A percentile compares a stretch with the other conserved stretches of the same genome.
phyloP scores from a whole-genome alignment of 169 alveolate genomes.

The Plasmodium yoelii region DNA sequence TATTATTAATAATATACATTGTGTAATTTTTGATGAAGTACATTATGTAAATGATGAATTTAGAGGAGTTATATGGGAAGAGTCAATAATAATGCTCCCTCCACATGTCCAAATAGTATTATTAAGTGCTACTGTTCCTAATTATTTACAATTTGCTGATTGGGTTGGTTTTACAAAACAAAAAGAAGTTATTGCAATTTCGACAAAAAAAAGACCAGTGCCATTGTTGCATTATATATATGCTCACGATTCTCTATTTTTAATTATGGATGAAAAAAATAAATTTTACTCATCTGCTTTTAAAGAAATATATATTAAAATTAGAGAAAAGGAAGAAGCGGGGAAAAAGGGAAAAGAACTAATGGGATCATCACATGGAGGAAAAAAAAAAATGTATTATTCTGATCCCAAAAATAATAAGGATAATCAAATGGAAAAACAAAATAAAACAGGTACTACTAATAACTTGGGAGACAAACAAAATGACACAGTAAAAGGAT shows the following conservation, averaged over 20 bases:
- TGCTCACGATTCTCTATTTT: slow-evolving; percentile 69
- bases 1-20: slow-evolving; percentile 92
- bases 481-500: slow-evolving; percentile 14
- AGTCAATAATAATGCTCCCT: slow-evolving; percentile 95
- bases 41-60: slow-evolving; percentile 97
- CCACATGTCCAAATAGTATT: slow-evolving; percentile 93
- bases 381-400: slow-evolving; percentile 4
- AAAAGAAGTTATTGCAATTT: slow-evolving; percentile 94
- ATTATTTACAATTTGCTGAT: slow-evolving; percentile 97
- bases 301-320: slow-evolving; percentile 76
- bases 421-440: neutral
- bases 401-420: slow-evolving; percentile 13
- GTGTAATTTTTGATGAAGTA: slow-evolving; percentile 99
- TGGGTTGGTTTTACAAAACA: slow-evolving; percentile 97
- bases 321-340: slow-evolving; percentile 78
- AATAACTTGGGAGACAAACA: neutral
- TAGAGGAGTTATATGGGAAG: slow-evolving; percentile 99
- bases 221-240: slow-evolving; percentile 96
- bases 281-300: slow-evolving; percentile 76
- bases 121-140: slow-evolving; percentile 99
- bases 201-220: slow-evolving; percentile 95
- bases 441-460: neutral
- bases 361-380: neutral
- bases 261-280: slow-evolving; percentile 75
- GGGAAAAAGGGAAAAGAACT: slow-evolving; percentile 68